A percentile compares a stretch with the other conserved stretches of the same genome.
These are phyloP conservation scores for Talaromyces stipitatus DNA, from an alignment of 495 filamentous ascomycete species.

Conservation along the genomic window DNA sequence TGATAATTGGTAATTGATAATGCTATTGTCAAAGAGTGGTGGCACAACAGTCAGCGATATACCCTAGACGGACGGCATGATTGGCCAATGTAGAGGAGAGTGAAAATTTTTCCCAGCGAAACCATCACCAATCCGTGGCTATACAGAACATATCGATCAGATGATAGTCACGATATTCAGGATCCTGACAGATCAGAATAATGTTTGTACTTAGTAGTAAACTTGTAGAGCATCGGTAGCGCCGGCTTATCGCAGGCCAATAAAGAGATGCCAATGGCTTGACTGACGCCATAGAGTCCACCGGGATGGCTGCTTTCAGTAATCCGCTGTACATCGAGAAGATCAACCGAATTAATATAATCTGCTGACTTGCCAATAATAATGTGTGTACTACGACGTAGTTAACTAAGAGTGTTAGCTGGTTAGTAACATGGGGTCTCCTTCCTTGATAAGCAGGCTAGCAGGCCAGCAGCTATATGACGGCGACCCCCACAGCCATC, in stretches of 20 bases:
- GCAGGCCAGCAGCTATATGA: neutral
- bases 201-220: neutral
- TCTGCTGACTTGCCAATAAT: no score
- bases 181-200: no score
- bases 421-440: no score
- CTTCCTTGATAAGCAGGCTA: no score
- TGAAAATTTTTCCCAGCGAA: neutral
- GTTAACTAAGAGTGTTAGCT: no score
- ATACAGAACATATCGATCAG: no score
- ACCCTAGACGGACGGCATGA: no score
- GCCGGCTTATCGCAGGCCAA: neutral
- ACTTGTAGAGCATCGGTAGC: neutral
- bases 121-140: neutral
- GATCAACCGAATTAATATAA: neutral
- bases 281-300: neutral
- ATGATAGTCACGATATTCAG: no score
- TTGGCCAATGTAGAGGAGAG: neutral
- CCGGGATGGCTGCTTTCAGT: neutral
- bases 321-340: neutral
- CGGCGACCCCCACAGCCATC: neutral
- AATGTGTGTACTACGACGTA: no score
- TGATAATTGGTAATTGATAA: no score
- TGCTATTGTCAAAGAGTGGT: neutral
- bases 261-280: neutral
- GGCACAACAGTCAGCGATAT: no score